Conservation (phyloP, 345 rosid genomes). For the Syzygium jambos region DNA sequence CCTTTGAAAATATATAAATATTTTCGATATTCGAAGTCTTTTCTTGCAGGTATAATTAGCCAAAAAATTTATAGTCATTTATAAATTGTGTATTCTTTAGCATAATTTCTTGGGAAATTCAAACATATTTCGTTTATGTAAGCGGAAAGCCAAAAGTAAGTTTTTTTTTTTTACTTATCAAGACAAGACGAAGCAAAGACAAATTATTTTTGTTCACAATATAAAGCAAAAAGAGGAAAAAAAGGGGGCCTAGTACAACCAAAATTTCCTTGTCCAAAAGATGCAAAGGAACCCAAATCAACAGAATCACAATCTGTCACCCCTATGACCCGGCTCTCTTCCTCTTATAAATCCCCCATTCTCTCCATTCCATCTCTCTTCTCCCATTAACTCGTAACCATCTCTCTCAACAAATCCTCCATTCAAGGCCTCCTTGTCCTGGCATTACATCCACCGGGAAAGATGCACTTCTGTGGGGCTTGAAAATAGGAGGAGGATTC, state of each 20-base stretch:
- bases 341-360: slow-evolving; percentile 14
- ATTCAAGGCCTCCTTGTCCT: slow-evolving; percentile 8
- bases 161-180: not conserved
- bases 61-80: not conserved
- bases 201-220: not conserved
- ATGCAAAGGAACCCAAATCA: not conserved
- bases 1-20: not conserved
- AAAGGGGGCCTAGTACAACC: not conserved
- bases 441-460: slow-evolving; percentile 3
- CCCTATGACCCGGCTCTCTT: slow-evolving; percentile 11
- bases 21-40: not conserved
- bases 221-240: not conserved
- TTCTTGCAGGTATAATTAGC: not conserved
- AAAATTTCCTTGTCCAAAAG: not conserved
- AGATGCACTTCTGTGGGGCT: not conserved
- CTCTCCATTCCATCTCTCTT: slow-evolving; percentile 7
- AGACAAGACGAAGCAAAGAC: not conserved
- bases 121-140: not conserved
- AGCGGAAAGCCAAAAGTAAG: not conserved
- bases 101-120: not conserved
- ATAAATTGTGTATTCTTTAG: not conserved
- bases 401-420: slow-evolving; percentile 19
- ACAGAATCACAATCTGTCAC: slow-evolving; percentile 4
- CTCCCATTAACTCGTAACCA: slow-evolving; percentile 23
- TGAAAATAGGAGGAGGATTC: not conserved